Evolutionary conservation across 176 grass and related monocot genomes (phyloP).

Genomic region (Cocos nucifera): DNA sequence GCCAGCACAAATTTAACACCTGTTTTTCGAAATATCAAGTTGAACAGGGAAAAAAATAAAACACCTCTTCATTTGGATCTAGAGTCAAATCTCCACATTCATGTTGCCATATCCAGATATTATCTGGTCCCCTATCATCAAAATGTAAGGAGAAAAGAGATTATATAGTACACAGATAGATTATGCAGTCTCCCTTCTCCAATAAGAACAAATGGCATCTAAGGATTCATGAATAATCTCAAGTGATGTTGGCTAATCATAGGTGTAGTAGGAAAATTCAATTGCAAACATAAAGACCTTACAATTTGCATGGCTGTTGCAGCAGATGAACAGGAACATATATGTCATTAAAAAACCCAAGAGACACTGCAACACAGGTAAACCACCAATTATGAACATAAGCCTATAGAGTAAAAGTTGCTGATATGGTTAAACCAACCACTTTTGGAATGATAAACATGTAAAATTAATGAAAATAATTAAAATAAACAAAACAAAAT

Average conservation of each 20-base stretch:
- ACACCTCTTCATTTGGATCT: slow-evolving; percentile 85
- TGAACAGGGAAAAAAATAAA: slow-evolving; percentile 6
- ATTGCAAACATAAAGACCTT: slow-evolving; percentile 1
- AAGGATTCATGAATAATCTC: no score
- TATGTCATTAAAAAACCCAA: slow-evolving; percentile 88
- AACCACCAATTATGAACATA: no score
- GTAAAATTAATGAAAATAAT: no score
- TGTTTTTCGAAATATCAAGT: neutral
- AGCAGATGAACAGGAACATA: slow-evolving; percentile 48
- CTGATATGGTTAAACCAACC: no score
- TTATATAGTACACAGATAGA: neutral
- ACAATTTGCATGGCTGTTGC: slow-evolving; percentile 49
- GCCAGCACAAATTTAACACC: neutral
- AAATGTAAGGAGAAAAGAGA: neutral
- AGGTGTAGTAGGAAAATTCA: no score
- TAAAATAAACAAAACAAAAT: no score
- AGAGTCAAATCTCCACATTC: slow-evolving; percentile 48
- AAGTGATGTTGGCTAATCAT: no score
- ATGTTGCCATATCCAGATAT: slow-evolving; percentile 54
- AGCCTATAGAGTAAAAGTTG: no score
- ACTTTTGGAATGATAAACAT: no score
- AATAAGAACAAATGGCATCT: no score
- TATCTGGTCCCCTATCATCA: slow-evolving; percentile 42
- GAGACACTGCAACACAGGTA: slow-evolving; percentile 55
- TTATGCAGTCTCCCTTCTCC: no score